phyloP scores from a whole-genome alignment of 75 land plant genomes.

The Cunninghamia lanceolata region DNA sequence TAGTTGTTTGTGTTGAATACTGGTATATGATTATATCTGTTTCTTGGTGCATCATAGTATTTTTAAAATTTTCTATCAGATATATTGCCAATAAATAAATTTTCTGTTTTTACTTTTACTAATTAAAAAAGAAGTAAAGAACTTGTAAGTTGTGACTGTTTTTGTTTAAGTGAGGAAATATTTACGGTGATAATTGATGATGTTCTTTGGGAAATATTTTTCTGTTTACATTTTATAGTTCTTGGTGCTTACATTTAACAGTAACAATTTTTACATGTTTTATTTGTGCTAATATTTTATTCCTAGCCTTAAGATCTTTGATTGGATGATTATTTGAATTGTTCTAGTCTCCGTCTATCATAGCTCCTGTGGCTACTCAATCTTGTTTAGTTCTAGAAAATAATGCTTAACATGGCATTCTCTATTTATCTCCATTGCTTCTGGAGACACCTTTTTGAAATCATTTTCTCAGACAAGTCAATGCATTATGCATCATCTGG shows the following conservation, averaged over 20 bases:
- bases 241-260: too few relatives aligned
- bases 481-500: neutral
- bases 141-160: neutral
- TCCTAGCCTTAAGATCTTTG: too few relatives aligned
- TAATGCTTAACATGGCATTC: too few relatives aligned
- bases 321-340: too few relatives aligned
- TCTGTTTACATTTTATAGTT: too few relatives aligned
- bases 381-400: too few relatives aligned
- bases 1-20: neutral
- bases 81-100: neutral
- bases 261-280: too few relatives aligned
- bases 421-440: neutral
- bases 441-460: neutral
- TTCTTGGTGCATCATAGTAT: neutral
- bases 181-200: too few relatives aligned
- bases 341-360: too few relatives aligned
- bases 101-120: neutral
- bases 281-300: too few relatives aligned
- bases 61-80: neutral
- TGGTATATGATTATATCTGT: neutral
- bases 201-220: too few relatives aligned
- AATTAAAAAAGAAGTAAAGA: neutral
- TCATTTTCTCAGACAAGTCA: too few relatives aligned
- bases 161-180: neutral
- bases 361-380: neutral